Conservation (phyloP, 345 rosid genomes). For the Brassica carinata region DNA sequence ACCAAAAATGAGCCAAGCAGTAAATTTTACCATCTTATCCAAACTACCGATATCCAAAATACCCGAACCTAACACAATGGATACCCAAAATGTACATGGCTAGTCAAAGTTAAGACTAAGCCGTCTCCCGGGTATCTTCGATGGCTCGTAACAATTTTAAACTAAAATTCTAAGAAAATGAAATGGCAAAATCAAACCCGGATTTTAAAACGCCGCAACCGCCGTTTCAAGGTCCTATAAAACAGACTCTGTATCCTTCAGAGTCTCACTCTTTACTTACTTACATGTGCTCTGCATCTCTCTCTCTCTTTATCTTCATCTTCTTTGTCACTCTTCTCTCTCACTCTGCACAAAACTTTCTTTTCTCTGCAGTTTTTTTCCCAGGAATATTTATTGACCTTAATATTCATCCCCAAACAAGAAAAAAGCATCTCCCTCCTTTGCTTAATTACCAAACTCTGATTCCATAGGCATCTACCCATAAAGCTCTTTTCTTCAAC, state of each 20-base stretch:
- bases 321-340: constrained; percentile 2
- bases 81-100: too few species aligned
- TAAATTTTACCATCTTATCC: too few species aligned
- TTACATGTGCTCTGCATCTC: constrained; percentile 23
- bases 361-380: constrained; percentile 6
- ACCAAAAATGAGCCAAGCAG: too few species aligned
- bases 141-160: background rate
- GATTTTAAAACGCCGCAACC: constrained; percentile 31
- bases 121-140: constrained; percentile 9
- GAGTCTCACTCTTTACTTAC: constrained; percentile 16
- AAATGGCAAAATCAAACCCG: background rate
- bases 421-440: constrained; percentile 13
- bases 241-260: constrained; percentile 10
- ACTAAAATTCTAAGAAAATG: background rate
- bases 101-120: background rate
- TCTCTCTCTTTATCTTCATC: constrained; percentile 14
- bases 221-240: constrained; percentile 42
- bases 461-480: constrained; percentile 35
- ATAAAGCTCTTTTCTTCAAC: constrained; percentile 31
- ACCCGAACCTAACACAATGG: too few species aligned
- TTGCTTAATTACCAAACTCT: constrained; percentile 33
- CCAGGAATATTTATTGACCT: constrained; percentile 31
- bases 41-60: too few species aligned
- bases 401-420: constrained; percentile 24
- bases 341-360: constrained; percentile 6